Percentiles rank a stretch among this genome's conserved stretches.
Evolutionary conservation across 2,329 filamentous ascomycete species (phyloP).

Genomic region (Pseudogymnoascus sp.): DNA sequence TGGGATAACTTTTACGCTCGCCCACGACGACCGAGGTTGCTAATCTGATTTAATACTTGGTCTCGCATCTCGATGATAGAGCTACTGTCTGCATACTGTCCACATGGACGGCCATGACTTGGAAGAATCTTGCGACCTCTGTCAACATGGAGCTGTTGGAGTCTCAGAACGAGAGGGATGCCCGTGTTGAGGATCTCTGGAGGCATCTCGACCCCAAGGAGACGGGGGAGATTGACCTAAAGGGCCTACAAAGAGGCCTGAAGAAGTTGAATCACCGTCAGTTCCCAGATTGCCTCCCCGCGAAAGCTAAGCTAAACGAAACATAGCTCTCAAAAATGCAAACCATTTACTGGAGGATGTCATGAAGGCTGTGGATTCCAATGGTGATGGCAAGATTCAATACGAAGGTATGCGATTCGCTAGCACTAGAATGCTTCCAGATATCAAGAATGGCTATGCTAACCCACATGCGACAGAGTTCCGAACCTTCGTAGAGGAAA

Average conservation of each 20-base stretch:
- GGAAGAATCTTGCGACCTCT: conserved; percentile 6
- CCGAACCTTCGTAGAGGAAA: conserved; percentile 75
- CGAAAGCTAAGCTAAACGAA: conserved; percentile 20
- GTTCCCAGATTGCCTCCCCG: conserved; percentile 27
- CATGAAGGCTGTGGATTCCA: conserved; percentile 74
- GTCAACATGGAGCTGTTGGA: conserved; percentile 57
- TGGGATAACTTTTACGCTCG: background rate
- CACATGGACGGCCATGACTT: conserved; percentile 8
- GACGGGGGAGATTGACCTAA: conserved; percentile 75
- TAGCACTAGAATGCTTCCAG: background rate
- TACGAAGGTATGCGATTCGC: conserved; percentile 63
- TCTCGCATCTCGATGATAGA: conserved; percentile 8
- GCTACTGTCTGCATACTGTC: conserved; percentile 6
- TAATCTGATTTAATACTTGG: background rate
- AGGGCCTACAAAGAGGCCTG: conserved; percentile 76
- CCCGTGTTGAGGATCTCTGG: conserved; percentile 80
- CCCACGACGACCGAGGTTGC: background rate
- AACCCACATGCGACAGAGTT: conserved; percentile 58
- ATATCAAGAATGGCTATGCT: background rate
- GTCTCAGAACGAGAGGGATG: conserved; percentile 70
- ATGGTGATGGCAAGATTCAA: conserved; percentile 82
- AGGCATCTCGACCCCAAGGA: conserved; percentile 67
- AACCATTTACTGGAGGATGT: conserved; percentile 76
- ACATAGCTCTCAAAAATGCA: conserved; percentile 76
- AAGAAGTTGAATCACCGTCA: conserved; percentile 86